Base-by-base conservation (phyloP, 129 eudicot species). In the Arctium lappa region DNA sequence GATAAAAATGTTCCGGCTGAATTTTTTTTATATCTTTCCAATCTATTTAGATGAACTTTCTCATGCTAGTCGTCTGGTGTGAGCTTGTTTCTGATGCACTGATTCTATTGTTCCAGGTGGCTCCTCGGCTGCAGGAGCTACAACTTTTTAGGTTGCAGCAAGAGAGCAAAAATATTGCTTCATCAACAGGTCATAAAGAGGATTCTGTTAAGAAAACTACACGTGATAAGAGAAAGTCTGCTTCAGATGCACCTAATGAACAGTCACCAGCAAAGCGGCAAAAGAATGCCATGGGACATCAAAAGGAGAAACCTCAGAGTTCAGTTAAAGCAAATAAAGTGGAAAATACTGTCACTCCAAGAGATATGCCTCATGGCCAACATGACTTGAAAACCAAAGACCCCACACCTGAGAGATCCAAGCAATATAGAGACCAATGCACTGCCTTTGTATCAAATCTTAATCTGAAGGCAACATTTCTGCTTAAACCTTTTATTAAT, bases 371-470 rank as follows among this genome's bases (percentile, higher is more conserved):
- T 69, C 88, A 76, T 12, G 65, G 73, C 68, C 85, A 79, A 70
- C 78, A 77, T 80, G 88, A 73, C 6, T 33, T 39, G 31, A 85
- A 87, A 79, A 78, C 77, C 6, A 84, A 87, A 79, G 87, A 86
- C 36, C 42, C 75, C 7, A 83, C 76, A 6, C 77, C 78, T 39
- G 91, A 84, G 53, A 91, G 88, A 74, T 44, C 89, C 77, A 80
- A 79, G 44, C 82, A 79, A 42, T 93, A 87, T 76, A 86, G 69
- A 79, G 98, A 95, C 79, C 90, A 95, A 69, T 95, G 99, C 92
- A 95, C 99, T 56, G 98, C 85, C 79, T 95, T 95, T 82, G 74
- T 95, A 62, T 95, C 99, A 76, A 95, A 95, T 79, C 90, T 95
- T 46, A 85, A 75, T 86, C 73, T 86, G 50, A 72, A 91, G 92